These are phyloP conservation scores for Fusarium pseudograminearum DNA, from an alignment of 2,329 filamentous ascomycete genomes.

Conservation along the genomic window DNA sequence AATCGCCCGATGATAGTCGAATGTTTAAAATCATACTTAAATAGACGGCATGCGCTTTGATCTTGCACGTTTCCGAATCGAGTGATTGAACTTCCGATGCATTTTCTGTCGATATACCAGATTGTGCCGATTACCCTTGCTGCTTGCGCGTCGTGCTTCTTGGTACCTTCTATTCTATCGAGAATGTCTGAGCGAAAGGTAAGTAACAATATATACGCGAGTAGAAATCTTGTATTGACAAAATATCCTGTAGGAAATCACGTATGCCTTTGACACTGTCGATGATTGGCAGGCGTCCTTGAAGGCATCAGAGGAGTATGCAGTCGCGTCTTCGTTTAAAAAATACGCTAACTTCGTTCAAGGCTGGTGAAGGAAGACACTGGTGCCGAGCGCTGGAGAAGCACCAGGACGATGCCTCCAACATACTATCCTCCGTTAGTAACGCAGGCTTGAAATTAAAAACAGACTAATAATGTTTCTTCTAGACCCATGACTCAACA, in stretches of 20 bases:
- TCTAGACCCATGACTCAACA: slow-evolving; percentile 13
- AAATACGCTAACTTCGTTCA: too few relatives aligned
- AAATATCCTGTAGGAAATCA: not conserved
- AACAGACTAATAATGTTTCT: fast-evolving
- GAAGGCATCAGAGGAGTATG: slow-evolving; percentile 1
- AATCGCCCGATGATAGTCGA: slow-evolving; percentile 17
- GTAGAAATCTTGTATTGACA: not conserved
- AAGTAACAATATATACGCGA: fast-evolving
- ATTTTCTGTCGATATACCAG: slow-evolving; percentile 17
- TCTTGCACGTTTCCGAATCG: not conserved
- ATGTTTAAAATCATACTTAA: slow-evolving; percentile 17
- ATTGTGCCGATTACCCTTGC: slow-evolving; percentile 11
- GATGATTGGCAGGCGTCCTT: slow-evolving; percentile 12
- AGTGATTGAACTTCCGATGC: not conserved
- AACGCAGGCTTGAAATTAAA: fast-evolving
- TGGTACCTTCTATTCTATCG: not conserved
- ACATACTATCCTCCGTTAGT: slow-evolving; percentile 21
- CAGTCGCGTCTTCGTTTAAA: too few relatives aligned
- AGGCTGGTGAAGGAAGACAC: slow-evolving; percentile 17
- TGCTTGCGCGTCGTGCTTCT: slow-evolving; percentile 10
- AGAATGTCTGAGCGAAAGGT: slow-evolving; percentile 25
- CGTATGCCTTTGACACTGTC: slow-evolving; percentile 5
- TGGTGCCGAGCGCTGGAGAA: slow-evolving; percentile 7
- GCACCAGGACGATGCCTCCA: slow-evolving; percentile 11
- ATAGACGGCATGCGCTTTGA: not conserved